A percentile compares a stretch with the other conserved stretches of the same genome.
Evolutionary conservation across 495 filamentous ascomycete species (phyloP).

Genomic region (Podospora comata): DNA sequence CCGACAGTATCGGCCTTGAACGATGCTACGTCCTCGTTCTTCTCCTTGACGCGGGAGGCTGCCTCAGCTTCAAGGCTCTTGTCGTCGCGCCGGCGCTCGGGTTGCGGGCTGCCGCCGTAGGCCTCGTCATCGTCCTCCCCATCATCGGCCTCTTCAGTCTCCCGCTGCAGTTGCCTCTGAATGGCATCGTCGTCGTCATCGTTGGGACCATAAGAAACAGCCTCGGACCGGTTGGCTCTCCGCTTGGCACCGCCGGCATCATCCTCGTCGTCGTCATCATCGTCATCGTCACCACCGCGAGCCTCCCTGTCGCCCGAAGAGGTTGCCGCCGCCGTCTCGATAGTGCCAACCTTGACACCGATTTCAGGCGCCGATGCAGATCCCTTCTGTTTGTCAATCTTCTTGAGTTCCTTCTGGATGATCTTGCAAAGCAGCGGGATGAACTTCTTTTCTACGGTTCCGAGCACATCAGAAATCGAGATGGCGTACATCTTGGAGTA

Average conservation of each 20-base stretch:
- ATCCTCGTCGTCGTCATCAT: conserved; percentile 74
- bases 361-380: conserved; percentile 73
- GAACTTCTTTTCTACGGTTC: conserved; percentile 75
- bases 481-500: conserved; percentile 86
- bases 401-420: conserved; percentile 73
- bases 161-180: conserved; percentile 53
- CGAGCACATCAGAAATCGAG: conserved; percentile 66
- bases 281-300: conserved; percentile 56
- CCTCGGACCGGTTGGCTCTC: conserved; percentile 69
- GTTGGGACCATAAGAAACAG: conserved; percentile 82
- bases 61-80: conserved; percentile 41
- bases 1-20: conserved; percentile 77
- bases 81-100: conserved; percentile 46
- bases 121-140: conserved; percentile 56
- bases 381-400: conserved; percentile 50
- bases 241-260: conserved; percentile 81
- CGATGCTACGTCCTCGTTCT: conserved; percentile 59
- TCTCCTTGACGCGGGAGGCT: conserved; percentile 61
- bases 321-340: conserved; percentile 54
- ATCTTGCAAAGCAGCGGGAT: conserved; percentile 64
- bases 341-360: conserved; percentile 68
- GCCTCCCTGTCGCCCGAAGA: conserved; percentile 37
- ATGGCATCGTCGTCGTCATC: conserved; percentile 87
- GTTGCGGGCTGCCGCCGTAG: conserved; percentile 49
- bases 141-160: conserved; percentile 52